Conservation (phyloP, 192 early-diverging fungal genomes). For the Entomortierella chlamydospora region DNA sequence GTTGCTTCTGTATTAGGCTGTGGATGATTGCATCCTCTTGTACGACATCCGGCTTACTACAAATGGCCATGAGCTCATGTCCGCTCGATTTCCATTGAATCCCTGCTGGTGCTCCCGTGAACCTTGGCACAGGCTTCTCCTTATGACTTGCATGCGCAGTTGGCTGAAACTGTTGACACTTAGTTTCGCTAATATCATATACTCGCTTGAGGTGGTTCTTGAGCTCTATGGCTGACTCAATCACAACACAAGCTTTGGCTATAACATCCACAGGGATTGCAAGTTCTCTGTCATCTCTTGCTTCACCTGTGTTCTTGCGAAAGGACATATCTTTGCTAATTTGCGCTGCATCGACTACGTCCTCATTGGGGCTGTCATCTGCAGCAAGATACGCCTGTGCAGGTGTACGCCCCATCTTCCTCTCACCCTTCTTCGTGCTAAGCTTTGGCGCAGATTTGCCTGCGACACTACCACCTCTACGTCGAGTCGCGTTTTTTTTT, state of each 20-base stretch:
- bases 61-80: conserved; percentile 4
- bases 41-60: not conserved
- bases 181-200: conserved; percentile 37
- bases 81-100: conserved; percentile 23
- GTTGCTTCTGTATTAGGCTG: conserved; percentile 9
- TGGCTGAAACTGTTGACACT: conserved; percentile 46
- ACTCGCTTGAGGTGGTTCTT: conserved; percentile 36
- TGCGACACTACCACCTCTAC: no score
- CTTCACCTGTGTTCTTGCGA: not conserved
- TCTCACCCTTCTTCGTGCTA: not conserved
- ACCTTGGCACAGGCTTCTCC: conserved; percentile 24
- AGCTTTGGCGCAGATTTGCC: not conserved
- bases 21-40: not conserved
- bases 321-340: not conserved
- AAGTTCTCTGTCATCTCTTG: not conserved
- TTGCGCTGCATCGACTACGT: not conserved
- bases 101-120: conserved; percentile 7
- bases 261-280: not conserved
- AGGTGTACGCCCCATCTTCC: not conserved
- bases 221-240: conserved; percentile 29
- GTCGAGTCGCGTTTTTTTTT: not conserved
- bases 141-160: conserved; percentile 19
- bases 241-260: conserved; percentile 19
- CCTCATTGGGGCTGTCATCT: not conserved
- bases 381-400: no score